These are phyloP conservation scores for Neocatenulostroma microsporum DNA, from an alignment of 2,329 filamentous ascomycete genomes.

Conservation along the genomic window DNA sequence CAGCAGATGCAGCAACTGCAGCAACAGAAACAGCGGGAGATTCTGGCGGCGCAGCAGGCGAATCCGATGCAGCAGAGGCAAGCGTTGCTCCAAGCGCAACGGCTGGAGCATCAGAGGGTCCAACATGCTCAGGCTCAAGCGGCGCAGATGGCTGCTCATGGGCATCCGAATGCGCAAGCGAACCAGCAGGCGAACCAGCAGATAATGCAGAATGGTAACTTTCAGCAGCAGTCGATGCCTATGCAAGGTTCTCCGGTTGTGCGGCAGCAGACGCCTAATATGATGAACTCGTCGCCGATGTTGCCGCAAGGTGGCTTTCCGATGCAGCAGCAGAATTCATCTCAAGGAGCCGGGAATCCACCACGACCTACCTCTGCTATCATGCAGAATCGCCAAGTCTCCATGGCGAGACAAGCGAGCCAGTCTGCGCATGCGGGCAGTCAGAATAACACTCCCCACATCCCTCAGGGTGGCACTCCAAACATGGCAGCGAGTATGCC, in stretches of 20 bases:
- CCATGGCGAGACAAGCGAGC: constrained; percentile 32
- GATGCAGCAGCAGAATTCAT: constrained; percentile 55
- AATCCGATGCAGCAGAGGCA: constrained; percentile 4
- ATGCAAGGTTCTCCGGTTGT: constrained; percentile 57
- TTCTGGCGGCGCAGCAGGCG: constrained; percentile 13
- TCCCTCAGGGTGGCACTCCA: constrained; percentile 32
- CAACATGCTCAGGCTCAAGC: constrained; percentile 20
- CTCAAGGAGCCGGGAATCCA: constrained; percentile 58
- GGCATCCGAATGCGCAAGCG: constrained; percentile 29
- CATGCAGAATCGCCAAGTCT: constrained; percentile 31
- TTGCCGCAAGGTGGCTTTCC: constrained; percentile 36
- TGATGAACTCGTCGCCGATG: constrained; percentile 40
- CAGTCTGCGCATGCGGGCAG: constrained; percentile 31
- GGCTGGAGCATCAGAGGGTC: constrained; percentile 13
- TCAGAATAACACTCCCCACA: constrained; percentile 31
- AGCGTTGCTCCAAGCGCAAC: constrained; percentile 4
- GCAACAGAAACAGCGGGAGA: constrained; percentile 35
- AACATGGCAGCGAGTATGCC: constrained; percentile 28
- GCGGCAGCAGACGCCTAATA: constrained; percentile 37
- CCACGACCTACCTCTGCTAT: constrained; percentile 60
- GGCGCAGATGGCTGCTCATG: constrained; percentile 18
- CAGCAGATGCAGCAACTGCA: constrained; percentile 37
- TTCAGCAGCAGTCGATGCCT: constrained; percentile 40
- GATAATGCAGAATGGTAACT: constrained; percentile 37
- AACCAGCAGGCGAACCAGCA: constrained; percentile 31